These are phyloP conservation scores for Fulvia fulva DNA, from an alignment of 2,329 filamentous ascomycete genomes.

Conservation along the genomic window DNA sequence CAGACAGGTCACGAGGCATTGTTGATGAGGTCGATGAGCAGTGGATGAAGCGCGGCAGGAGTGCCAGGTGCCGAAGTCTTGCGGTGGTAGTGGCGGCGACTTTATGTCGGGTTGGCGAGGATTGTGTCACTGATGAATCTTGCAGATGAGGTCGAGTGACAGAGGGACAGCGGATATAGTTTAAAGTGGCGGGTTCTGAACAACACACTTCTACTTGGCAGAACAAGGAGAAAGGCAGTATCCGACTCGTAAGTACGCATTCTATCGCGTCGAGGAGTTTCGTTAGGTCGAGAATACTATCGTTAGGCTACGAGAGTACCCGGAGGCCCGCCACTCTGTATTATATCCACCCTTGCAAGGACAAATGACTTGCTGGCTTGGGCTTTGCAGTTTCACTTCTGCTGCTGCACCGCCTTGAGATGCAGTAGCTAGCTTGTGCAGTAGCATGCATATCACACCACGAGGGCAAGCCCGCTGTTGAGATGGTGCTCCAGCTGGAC, in stretches of 20 bases:
- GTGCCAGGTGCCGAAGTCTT: not conserved
- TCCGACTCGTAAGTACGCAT: no score
- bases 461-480: not conserved
- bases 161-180: not conserved
- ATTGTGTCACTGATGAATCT: not conserved
- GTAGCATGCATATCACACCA: not conserved
- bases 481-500: not conserved
- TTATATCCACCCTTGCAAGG: no score
- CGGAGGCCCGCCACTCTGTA: no score
- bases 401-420: not conserved
- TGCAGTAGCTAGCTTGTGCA: not conserved
- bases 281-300: no score
- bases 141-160: not conserved
- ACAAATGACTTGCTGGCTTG: not conserved
- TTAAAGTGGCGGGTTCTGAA: no score
- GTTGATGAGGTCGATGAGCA: not conserved
- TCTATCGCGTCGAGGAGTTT: no score
- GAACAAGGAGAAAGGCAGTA: no score
- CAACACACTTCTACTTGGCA: no score
- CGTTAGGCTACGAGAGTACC: no score
- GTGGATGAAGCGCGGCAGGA: not conserved
- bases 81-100: not conserved
- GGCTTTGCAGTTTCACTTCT: not conserved
- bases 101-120: not conserved
- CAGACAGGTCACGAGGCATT: conserved; percentile 43